Evolutionary conservation across 2,329 filamentous ascomycete genomes (phyloP).

Genomic region (Knoxdaviesia capensis): DNA sequence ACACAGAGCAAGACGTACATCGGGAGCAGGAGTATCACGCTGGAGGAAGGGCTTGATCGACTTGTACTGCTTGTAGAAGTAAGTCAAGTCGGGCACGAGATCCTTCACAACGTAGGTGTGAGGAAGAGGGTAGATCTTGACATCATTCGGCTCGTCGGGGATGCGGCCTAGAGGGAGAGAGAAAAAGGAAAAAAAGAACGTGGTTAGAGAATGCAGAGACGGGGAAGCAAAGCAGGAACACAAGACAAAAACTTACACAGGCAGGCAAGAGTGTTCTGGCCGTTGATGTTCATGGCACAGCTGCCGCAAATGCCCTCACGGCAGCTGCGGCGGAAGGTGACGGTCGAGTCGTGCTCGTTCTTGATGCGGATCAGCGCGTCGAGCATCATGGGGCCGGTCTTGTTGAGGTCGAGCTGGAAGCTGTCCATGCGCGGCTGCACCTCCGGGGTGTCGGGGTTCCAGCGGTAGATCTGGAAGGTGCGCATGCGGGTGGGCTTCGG

Average conservation of each 20-base stretch:
- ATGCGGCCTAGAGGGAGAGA: constrained; percentile 53
- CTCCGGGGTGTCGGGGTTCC: constrained; percentile 83
- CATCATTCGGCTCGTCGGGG: constrained; percentile 64
- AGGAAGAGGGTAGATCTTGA: constrained; percentile 92
- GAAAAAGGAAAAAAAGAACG: background rate
- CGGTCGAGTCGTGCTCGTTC: constrained; percentile 92
- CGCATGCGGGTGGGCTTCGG: constrained; percentile 51
- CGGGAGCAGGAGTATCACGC: constrained; percentile 61
- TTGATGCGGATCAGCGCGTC: constrained; percentile 96
- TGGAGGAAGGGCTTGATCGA: constrained; percentile 98
- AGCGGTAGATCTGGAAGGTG: constrained; percentile 97
- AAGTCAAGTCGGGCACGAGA: constrained; percentile 88
- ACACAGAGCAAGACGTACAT: constrained; percentile 37
- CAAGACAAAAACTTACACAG: constrained; percentile 44
- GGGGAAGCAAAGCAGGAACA: background rate
- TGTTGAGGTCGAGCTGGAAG: constrained; percentile 91
- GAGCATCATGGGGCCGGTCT: constrained; percentile 96
- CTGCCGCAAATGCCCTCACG: constrained; percentile 96
- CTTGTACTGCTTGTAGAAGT: constrained; percentile 99
- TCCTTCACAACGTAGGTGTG: constrained; percentile 99
- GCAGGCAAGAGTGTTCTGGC: constrained; percentile 92
- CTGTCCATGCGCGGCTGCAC: constrained; percentile 92
- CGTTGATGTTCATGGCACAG: constrained; percentile 99
- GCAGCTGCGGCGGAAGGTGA: constrained; percentile 92
- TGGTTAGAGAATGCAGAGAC: background rate